Conservation (phyloP, 2,329 filamentous ascomycete genomes). For the Fusarium sp. region DNA sequence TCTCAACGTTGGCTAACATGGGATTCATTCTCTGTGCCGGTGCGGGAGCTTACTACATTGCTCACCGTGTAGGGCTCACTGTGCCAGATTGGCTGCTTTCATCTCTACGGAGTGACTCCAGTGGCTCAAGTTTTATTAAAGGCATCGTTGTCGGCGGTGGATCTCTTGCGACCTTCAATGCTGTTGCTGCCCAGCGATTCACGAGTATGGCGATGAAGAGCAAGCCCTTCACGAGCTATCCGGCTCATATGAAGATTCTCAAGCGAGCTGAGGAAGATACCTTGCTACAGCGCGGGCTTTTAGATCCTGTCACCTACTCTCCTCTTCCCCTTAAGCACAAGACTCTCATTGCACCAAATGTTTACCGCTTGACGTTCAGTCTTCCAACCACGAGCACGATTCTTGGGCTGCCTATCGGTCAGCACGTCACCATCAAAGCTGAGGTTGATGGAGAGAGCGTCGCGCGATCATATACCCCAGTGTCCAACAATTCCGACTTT, state of each 20-base stretch:
- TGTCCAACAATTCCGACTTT: constrained; percentile 59
- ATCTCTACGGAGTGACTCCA: not conserved
- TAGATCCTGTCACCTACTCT: not conserved
- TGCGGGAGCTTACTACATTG: not conserved
- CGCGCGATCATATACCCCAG: constrained; percentile 63
- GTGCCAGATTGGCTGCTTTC: not conserved
- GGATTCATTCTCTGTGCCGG: not conserved
- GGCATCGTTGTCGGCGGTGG: constrained; percentile 12
- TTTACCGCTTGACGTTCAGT: constrained; percentile 57
- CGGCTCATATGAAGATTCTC: constrained; percentile 47
- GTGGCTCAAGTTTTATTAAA: constrained; percentile 20
- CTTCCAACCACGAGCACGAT: constrained; percentile 55
- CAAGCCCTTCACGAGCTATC: constrained; percentile 37
- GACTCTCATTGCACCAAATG: constrained; percentile 44
- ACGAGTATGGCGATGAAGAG: constrained; percentile 41
- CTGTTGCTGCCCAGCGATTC: constrained; percentile 41
- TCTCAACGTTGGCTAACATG: not conserved
- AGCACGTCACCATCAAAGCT: constrained; percentile 63
- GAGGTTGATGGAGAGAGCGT: constrained; percentile 56
- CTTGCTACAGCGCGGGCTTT: not conserved
- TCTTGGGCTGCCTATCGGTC: constrained; percentile 64
- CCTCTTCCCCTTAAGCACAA: not conserved
- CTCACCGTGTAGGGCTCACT: not conserved
- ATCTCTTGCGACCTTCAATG: constrained; percentile 38
- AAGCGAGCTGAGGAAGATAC: constrained; percentile 28